Evolutionary conservation across 2,329 filamentous ascomycete species (phyloP), one percentile per base, ranked within the genome.

Genomic region (Colletotrichum lini): DNA sequence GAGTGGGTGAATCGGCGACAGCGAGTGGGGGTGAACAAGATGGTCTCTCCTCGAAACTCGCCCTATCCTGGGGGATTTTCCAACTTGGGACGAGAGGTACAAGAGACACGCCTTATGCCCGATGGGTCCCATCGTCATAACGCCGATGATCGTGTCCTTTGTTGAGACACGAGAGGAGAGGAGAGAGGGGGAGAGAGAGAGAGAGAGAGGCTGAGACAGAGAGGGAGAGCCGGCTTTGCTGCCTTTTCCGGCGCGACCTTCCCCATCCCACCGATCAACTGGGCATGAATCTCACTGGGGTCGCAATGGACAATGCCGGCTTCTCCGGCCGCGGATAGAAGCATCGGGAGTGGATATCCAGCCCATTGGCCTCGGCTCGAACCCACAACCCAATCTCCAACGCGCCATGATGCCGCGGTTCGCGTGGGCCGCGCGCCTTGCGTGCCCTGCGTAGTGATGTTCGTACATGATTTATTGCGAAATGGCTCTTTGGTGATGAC

Each of bases 1-100:
- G 67, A 61, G 49, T 67, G 64, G 68, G 62, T 47, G 52, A 6
- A 67, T 40, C 65, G 52, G 53, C 45, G 58, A 68, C 42, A 53
- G 52, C 65, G 58, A 68, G 68, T 63, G 68, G 68, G 60, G 42
- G 3, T 18, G 44, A 23, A 50, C 18, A 47, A 56, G 58, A 63
- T 61, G 44, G 44, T 8, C 45, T 18, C 38, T 44, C 10, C n/a
- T 21, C 15, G 30, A 26, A 59, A 38, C 45, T 49, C 30, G 54
- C 38, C 23, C 16, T 5, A 12, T 53, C n/a, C 26, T 15, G 38
- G 23, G 35, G 21, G 3, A 4, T 26, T 26, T 8, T 15, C 2
- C 13, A 18, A 26, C 44, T 49, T 40, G 26, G 26, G 26, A 26
- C 26, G 26, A 26, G 3, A 26, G 12, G 18, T 50, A 61, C 23